Percentiles rank a stretch among this genome's conserved stretches.
These are phyloP conservation scores for Boechera stricta DNA, from an alignment of 345 rosid genomes.

Conservation along the genomic window DNA sequence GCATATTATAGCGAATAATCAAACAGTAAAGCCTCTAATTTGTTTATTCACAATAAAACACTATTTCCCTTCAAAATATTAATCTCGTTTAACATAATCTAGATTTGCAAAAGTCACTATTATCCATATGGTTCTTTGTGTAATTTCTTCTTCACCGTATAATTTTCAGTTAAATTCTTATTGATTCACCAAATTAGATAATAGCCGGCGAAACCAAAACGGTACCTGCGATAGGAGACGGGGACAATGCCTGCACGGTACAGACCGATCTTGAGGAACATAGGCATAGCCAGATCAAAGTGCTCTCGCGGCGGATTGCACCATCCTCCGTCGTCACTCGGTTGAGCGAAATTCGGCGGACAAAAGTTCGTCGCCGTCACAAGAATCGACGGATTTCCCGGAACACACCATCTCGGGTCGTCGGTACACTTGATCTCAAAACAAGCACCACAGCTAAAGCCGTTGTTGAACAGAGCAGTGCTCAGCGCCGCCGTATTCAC, in stretches of 20 bases:
- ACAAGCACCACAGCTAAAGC: slow-evolving; percentile 92
- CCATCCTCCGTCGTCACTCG: slow-evolving; percentile 97
- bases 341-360: slow-evolving; percentile 87
- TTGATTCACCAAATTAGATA: background rate
- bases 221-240: slow-evolving; percentile 72
- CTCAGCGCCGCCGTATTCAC: slow-evolving; percentile 95
- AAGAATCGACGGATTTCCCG: slow-evolving; percentile 78
- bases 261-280: slow-evolving; percentile 93
- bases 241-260: slow-evolving; percentile 99
- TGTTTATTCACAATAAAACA: background rate
- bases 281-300: slow-evolving; percentile 98
- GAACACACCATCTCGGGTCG: slow-evolving; percentile 85
- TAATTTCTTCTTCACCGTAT: background rate
- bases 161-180: background rate
- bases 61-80: background rate
- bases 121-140: background rate
- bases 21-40: background rate
- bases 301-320: slow-evolving; percentile 99
- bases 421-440: slow-evolving; percentile 80
- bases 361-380: slow-evolving; percentile 95
- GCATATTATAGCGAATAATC: background rate
- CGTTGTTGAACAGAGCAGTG: slow-evolving; percentile 91
- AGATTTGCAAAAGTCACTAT: background rate
- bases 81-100: background rate
- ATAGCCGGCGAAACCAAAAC: slow-evolving; percentile 16